Conservation (phyloP, 345 rosid species). For the Ceriops decandra region DNA sequence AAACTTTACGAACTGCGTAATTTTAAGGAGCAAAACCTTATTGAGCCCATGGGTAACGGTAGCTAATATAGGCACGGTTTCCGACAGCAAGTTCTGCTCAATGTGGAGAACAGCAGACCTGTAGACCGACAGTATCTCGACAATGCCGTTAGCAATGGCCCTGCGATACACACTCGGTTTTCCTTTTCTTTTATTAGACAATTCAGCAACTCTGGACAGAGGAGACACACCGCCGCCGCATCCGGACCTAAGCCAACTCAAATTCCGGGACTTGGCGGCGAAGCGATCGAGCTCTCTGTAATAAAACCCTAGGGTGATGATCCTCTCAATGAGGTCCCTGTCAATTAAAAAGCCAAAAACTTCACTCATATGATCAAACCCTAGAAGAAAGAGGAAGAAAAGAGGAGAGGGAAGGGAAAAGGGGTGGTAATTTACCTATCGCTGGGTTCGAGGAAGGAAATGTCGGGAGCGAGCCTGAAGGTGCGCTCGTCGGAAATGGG, state of each 20-base stretch:
- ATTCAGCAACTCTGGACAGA: slow-evolving; percentile 44
- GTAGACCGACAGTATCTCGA: slow-evolving; percentile 76
- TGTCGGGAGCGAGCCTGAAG: slow-evolving; percentile 86
- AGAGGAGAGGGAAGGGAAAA: too few relatives aligned
- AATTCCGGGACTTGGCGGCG: slow-evolving; percentile 64
- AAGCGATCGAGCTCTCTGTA: slow-evolving; percentile 88
- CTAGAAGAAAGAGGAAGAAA: neutral
- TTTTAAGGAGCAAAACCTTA: slow-evolving; percentile 44
- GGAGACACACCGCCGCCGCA: slow-evolving; percentile 32
- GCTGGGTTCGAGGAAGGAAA: slow-evolving; percentile 80
- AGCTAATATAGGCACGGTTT: slow-evolving; percentile 71
- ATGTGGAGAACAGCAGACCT: slow-evolving; percentile 87
- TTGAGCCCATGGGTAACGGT: slow-evolving; percentile 86
- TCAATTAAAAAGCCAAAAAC: neutral
- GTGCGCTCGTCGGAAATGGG: slow-evolving; percentile 61
- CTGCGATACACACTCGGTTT: slow-evolving; percentile 71
- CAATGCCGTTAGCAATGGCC: slow-evolving; percentile 92
- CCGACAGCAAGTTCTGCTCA: slow-evolving; percentile 81
- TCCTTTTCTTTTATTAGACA: slow-evolving; percentile 29
- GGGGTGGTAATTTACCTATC: slow-evolving; percentile 49
- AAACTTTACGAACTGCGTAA: neutral
- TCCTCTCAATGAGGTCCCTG: slow-evolving; percentile 86
- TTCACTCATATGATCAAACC: neutral
- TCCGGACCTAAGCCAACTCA: slow-evolving; percentile 77
- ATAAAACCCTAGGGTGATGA: slow-evolving; percentile 80